Evolutionary conservation across 495 filamentous ascomycete species (phyloP).

Genomic region (Parathielavia appendiculata): DNA sequence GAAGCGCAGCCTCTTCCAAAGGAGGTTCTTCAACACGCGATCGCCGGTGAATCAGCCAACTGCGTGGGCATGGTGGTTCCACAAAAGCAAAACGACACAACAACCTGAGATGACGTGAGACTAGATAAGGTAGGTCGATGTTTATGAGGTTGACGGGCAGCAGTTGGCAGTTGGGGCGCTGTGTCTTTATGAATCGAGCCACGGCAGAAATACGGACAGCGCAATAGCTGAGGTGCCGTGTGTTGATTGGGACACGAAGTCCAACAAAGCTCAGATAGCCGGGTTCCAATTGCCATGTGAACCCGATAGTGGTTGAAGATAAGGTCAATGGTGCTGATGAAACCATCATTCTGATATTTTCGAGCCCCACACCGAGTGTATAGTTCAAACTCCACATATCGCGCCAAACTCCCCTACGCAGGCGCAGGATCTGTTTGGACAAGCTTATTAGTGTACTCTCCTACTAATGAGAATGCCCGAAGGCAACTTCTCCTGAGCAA

Average conservation of each 20-base stretch:
- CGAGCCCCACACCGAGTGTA: not conserved
- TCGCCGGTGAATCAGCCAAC: conserved; percentile 8
- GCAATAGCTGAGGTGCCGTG: not conserved
- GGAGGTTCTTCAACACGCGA: conserved; percentile 10
- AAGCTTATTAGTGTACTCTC: no score
- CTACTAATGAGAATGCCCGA: no score
- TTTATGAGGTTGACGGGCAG: not conserved
- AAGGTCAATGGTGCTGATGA: not conserved
- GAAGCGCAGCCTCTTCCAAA: not conserved
- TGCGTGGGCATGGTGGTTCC: conserved; percentile 21
- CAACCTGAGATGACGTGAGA: not conserved
- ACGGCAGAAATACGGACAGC: not conserved
- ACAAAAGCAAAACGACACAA: conserved; percentile 11
- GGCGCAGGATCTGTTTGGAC: no score
- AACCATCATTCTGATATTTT: not conserved
- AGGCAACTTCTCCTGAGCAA: no score
- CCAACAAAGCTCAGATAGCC: no score
- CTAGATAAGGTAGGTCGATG: not conserved
- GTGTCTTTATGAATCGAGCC: not conserved
- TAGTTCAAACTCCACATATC: no score
- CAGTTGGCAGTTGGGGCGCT: not conserved
- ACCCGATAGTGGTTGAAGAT: not conserved
- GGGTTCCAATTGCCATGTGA: not conserved
- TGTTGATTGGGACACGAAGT: not conserved
- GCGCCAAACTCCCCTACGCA: no score